Evolutionary conservation across 805 yeast genomes (phyloP).

Genomic region (Saccharomycopsis schoenii): DNA sequence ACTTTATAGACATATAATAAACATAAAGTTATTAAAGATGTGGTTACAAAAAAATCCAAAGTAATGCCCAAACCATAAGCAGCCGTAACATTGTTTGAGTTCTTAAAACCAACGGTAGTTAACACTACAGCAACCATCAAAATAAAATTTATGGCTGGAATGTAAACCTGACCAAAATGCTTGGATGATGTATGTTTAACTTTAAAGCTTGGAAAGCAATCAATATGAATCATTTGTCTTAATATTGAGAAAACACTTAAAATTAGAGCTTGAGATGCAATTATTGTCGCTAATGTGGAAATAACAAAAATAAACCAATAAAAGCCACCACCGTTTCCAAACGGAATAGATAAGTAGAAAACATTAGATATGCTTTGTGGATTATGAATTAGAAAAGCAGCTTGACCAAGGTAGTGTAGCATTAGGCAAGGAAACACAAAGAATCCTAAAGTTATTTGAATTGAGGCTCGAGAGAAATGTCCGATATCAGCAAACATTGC

Average conservation of each 20-base stretch:
- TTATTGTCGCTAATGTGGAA: conserved; percentile 45
- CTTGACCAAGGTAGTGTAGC: conserved; percentile 49
- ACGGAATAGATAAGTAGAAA: conserved; percentile 43
- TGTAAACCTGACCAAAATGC: conserved; percentile 41
- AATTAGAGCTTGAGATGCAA: conserved; percentile 53
- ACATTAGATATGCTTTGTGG: conserved; percentile 34
- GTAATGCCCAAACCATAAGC: conserved; percentile 55
- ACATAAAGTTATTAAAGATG: conserved; percentile 35
- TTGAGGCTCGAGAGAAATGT: conserved; percentile 41
- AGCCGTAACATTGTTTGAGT: conserved; percentile 40
- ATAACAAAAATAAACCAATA: conserved; percentile 45
- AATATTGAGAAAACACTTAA: conserved; percentile 45
- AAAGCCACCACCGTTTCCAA: conserved; percentile 32
- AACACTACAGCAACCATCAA: conserved; percentile 41
- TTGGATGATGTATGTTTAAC: conserved; percentile 36
- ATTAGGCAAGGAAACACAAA: conserved; percentile 45
- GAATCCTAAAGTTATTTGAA: conserved; percentile 35
- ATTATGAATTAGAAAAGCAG: conserved; percentile 35
- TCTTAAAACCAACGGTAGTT: conserved; percentile 44
- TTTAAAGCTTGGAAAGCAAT: conserved; percentile 42
- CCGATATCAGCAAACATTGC: conserved; percentile 60
- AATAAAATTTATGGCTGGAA: conserved; percentile 41
- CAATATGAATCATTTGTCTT: conserved; percentile 42
- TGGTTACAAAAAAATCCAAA: conserved; percentile 44
- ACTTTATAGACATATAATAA: conserved; percentile 36